Evolutionary conservation across 257 asterid genomes (phyloP), one percentile per base, ranked within the genome.

Genomic region (Primulina huaijiensis): DNA sequence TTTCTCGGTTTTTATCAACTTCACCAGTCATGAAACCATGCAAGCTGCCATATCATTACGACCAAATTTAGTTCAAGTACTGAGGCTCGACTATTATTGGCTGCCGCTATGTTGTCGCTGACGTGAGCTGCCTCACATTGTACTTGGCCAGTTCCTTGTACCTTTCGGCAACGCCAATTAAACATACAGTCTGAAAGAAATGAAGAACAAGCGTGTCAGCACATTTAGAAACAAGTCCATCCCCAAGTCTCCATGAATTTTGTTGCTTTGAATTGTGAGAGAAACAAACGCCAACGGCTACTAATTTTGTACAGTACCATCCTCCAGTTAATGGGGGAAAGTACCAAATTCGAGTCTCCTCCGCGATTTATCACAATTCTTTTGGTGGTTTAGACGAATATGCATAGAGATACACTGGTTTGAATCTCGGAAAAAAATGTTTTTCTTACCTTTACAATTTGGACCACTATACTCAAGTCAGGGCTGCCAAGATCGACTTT

Each of bases 131-230:
- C 85, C 99, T 86, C 77, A 93, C 20, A 70, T 93, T 93, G 82
- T 85, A 93, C 85, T 93, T 93, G 74, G 96, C 82, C 71, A 91
- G 75, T 75, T 93, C 96, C 87, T 93, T 93, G 89, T 89, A 90
- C 83, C 84, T 93, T 81, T 89, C 97, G 69, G 89, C 96, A 58
- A 90, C 86, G 68, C 99, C 99, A 30, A 93, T 88, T 87, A 93
- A 79, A 83, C 99, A 93, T 6, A 93, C 86, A 14, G 97, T 93
- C 99, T 93, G 94, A 65, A 71, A 80, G 30, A 60, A 35, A 50
- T 11, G 16, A 60, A 14, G 43, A 67, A 1, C 8, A 58, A 11
- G 19, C 25, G 40, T 34, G 7, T 60, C 9, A 27, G 57, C 62
- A 46, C 1, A 21, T 35, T 38, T 56, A 21, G n/a, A 65, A 34